A percentile compares a stretch with the other conserved stretches of the same genome.
phyloP scores from a whole-genome alignment of 306 rosid genomes.

The Vachellia pachyceras region DNA sequence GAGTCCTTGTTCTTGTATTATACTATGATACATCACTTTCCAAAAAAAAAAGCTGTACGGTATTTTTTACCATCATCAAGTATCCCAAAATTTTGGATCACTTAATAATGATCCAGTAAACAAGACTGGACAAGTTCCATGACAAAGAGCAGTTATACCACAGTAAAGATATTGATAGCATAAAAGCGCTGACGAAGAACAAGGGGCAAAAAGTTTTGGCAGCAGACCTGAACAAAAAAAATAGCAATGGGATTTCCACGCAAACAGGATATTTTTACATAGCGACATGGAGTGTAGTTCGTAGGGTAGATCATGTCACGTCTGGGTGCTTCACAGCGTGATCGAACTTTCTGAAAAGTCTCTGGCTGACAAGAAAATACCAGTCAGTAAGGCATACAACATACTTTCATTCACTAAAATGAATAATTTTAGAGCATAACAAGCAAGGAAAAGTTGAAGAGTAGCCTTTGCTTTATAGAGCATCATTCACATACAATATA shows the following conservation, averaged over 20 bases:
- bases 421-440: constrained; percentile 21
- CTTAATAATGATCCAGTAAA: background rate
- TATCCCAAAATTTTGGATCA: background rate
- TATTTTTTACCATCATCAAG: background rate
- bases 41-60: background rate
- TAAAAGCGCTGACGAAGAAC: constrained; percentile 18
- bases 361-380: constrained; percentile 73
- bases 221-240: constrained; percentile 83
- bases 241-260: constrained; percentile 96
- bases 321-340: constrained; percentile 95
- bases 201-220: constrained; percentile 29
- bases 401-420: constrained; percentile 23
- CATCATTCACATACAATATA: constrained; percentile 24
- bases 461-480: constrained; percentile 2
- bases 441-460: constrained; percentile 23
- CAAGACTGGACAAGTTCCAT: background rate
- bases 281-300: constrained; percentile 93
- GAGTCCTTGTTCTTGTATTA: background rate
- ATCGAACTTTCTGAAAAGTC: constrained; percentile 88
- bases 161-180: background rate
- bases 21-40: background rate
- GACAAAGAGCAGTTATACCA: background rate
- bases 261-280: constrained; percentile 87
- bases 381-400: constrained; percentile 17
- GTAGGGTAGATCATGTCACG: constrained; percentile 86